phyloP scores from a whole-genome alignment of 768 basidiomycete species.

The Termitomyces sp. region DNA sequence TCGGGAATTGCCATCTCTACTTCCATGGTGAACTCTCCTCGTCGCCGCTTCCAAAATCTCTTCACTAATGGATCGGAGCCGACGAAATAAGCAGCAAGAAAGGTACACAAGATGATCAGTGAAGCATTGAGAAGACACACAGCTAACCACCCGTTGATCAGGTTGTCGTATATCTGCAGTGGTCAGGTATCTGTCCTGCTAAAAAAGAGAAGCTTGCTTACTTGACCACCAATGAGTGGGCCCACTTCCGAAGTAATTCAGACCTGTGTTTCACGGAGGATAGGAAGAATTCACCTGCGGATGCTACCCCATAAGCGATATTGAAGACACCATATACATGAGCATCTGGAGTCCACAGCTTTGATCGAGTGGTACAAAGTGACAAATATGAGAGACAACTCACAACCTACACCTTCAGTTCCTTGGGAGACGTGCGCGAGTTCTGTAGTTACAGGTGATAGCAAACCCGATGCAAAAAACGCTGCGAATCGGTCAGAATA shows the following conservation, averaged over 20 bases:
- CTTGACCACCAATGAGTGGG: conserved; percentile 68
- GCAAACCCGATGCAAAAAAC: conserved; percentile 54
- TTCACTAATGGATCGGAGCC: conserved; percentile 38
- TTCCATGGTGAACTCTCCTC: background rate
- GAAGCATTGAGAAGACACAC: conserved; percentile 45
- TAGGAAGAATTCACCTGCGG: conserved; percentile 38
- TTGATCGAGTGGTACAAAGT: background rate
- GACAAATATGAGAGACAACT: conserved; percentile 17
- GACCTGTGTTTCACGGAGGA: background rate
- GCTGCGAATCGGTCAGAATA: conserved; percentile 28
- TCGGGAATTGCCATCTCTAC: background rate
- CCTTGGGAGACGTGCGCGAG: conserved; percentile 53
- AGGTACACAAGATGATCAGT: conserved; percentile 31
- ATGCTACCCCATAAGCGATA: conserved; percentile 62
- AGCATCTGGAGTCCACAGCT: conserved; percentile 41
- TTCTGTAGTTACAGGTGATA: conserved; percentile 63
- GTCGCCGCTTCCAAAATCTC: conserved; percentile 8
- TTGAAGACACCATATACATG: conserved; percentile 76
- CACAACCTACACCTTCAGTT: conserved; percentile 66
- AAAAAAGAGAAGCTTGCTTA: conserved; percentile 10
- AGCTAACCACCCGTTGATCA: conserved; percentile 53
- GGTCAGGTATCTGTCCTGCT: background rate
- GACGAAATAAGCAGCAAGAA: conserved; percentile 40
- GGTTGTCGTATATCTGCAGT: conserved; percentile 53
- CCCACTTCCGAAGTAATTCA: conserved; percentile 41